Evolutionary conservation across 2,329 filamentous ascomycete genomes (phyloP).

Genomic region (Colletotrichum spinosum): DNA sequence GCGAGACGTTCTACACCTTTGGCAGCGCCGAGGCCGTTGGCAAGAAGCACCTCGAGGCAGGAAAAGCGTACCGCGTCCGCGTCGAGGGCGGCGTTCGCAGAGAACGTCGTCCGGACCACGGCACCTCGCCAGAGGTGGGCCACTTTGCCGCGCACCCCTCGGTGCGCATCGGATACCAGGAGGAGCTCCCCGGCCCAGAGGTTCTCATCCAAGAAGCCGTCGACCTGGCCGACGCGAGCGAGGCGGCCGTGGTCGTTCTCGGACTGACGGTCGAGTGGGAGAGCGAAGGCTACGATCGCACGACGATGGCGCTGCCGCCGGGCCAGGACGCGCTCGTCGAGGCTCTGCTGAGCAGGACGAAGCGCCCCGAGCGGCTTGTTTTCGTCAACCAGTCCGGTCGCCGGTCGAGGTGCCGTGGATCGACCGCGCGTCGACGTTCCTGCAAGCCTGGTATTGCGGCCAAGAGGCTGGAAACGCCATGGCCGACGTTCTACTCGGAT

Average conservation of each 20-base stretch:
- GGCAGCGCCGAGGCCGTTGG: constrained; percentile 63
- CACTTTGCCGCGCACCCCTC: not conserved
- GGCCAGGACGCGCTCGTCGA: constrained; percentile 69
- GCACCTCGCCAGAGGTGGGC: not conserved
- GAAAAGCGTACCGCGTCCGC: constrained; percentile 62
- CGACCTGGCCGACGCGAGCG: constrained; percentile 66
- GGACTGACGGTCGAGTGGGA: constrained; percentile 70
- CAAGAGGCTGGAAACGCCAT: constrained; percentile 77
- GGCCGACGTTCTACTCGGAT: constrained; percentile 72
- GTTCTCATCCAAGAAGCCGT: constrained; percentile 59
- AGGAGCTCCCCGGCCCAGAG: constrained; percentile 28
- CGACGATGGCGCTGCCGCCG: constrained; percentile 75
- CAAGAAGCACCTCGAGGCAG: not conserved
- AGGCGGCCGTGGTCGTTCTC: constrained; percentile 69
- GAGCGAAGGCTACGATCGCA: constrained; percentile 73
- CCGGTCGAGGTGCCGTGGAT: constrained; percentile 69
- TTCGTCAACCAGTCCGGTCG: constrained; percentile 72
- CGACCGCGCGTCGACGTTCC: constrained; percentile 64
- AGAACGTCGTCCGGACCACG: constrained; percentile 1
- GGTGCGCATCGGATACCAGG: constrained; percentile 1
- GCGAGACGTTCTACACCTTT: constrained; percentile 75
- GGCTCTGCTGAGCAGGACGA: constrained; percentile 63
- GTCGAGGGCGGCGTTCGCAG: constrained; percentile 59
- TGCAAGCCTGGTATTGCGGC: constrained; percentile 84
- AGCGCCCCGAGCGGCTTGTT: constrained; percentile 63